Conservation (phyloP, 78 protist genomes). For the Mastigamoeba balamuthi region DNA sequence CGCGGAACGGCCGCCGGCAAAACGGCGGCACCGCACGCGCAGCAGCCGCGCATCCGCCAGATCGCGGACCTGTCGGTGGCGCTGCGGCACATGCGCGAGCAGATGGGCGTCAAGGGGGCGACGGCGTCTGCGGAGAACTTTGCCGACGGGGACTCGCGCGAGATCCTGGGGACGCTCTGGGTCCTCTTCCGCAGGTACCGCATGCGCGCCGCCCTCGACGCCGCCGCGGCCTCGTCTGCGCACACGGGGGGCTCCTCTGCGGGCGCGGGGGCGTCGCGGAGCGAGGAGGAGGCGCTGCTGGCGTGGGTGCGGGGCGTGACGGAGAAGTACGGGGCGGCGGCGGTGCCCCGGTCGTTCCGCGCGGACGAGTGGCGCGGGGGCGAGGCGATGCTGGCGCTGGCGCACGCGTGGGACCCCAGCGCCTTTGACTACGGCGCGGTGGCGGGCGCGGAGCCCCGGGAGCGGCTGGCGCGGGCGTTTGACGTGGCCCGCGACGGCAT, state of each 20-base stretch:
- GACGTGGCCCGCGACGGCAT: slow-evolving; percentile 43
- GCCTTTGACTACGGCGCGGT: slow-evolving; percentile 15
- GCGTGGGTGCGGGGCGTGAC: too few species aligned
- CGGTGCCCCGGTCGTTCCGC: too few species aligned
- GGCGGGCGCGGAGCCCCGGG: slow-evolving; percentile 2
- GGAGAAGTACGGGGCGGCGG: too few species aligned
- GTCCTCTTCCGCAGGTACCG: slow-evolving; percentile 46
- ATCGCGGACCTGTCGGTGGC: slow-evolving; percentile 46
- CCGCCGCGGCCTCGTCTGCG: too few species aligned
- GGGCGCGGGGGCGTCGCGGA: too few species aligned
- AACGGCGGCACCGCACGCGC: slow-evolving; percentile 30
- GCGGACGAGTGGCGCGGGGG: slow-evolving; percentile 52
- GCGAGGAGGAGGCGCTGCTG: too few species aligned
- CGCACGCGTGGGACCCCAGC: slow-evolving; percentile 28
- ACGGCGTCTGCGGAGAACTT: slow-evolving; percentile 53
- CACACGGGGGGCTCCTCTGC: too few species aligned
- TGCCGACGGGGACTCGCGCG: too few species aligned
- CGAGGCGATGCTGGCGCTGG: slow-evolving; percentile 33
- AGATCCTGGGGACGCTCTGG: slow-evolving; percentile 53
- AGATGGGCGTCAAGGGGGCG: slow-evolving; percentile 25
- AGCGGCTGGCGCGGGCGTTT: slow-evolving; percentile 42
- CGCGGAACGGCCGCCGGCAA: slow-evolving; percentile 27
- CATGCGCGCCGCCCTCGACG: slow-evolving; percentile 35
- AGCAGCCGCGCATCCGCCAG: slow-evolving; percentile 24
- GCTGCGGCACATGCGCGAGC: slow-evolving; percentile 26